These are phyloP conservation scores for Aureobasidium sp. DNA, from an alignment of 2,329 filamentous ascomycete genomes.

Conservation along the genomic window DNA sequence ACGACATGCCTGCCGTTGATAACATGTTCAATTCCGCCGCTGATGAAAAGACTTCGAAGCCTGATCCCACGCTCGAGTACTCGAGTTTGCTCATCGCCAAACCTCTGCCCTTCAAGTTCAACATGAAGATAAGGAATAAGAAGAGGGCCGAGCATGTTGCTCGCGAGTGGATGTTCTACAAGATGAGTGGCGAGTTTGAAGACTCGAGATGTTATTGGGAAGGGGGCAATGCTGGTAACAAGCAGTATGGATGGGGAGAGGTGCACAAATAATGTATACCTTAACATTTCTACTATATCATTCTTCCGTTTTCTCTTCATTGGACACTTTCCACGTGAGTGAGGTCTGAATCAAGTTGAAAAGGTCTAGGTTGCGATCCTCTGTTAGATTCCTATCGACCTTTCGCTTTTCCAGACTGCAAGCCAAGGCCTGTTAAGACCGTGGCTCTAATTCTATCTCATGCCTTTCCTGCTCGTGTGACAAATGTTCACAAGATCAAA, in stretches of 20 bases:
- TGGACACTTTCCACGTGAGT: not conserved
- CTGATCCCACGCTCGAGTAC: conserved; percentile 37
- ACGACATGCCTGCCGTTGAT: conserved; percentile 5
- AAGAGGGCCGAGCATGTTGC: conserved; percentile 26
- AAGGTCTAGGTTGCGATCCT: too few relatives aligned
- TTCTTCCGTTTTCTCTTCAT: not conserved
- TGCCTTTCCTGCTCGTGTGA: not conserved
- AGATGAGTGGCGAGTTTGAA: conserved; percentile 31
- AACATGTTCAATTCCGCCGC: conserved; percentile 10
- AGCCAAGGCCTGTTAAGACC: not conserved
- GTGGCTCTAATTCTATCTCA: not conserved
- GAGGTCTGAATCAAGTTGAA: too few relatives aligned
- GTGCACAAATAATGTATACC: conserved; percentile 3
- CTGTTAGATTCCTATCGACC: not conserved
- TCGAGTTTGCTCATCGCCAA: conserved; percentile 38
- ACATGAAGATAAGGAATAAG: conserved; percentile 28
- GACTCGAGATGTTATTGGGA: conserved; percentile 31
- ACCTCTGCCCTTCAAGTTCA: conserved; percentile 36
- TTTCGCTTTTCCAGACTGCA: not conserved
- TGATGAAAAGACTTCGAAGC: conserved; percentile 1
- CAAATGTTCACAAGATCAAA: not conserved
- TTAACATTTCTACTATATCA: not conserved
- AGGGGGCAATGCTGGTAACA: conserved; percentile 20
- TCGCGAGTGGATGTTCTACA: conserved; percentile 28
- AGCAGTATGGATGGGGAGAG: conserved; percentile 19